Base-by-base conservation (phyloP, 2,329 filamentous ascomycete genomes). In the Fusarium acutatum region DNA sequence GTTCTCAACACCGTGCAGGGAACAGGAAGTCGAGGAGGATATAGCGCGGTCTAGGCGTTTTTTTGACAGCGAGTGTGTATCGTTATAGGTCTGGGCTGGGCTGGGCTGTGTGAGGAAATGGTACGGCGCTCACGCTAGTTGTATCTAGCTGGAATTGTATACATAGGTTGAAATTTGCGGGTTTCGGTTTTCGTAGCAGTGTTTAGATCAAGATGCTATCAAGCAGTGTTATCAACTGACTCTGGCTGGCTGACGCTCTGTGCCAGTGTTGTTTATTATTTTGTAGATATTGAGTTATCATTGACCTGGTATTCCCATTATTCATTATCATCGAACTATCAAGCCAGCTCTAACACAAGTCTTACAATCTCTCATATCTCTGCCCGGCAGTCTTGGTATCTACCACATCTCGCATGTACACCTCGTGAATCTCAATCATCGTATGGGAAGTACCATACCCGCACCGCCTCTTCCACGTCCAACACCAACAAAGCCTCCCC, bases 1-100 rank as follows among this genome's bases (percentile, higher is more conserved):
- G 91, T 97, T 26, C 85, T 96, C 53, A 95, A 93, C 80, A 95
- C 94, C 0, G 87, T 98, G 15, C 94, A 97, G 82, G 94, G 94
- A 4, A 89, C 92, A 47, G 94, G 94, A 13, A 93, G 91, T 67
- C 91, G 96, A 78, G 96, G 96, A 50, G 96, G 96, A 5, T 99
- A 99, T 84, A 97, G 94, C 79, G 96, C 96, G 50, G 96, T 99
- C 75, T 97, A 85, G 86, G 50, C 28, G 38, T 41, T 38, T 18
- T 44, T 44, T 41, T 24, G 44, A 47, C 26, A 47, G 26, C 26
- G 22, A 47, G 18, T 41, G n/a, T 50, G 41, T 56, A 30, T 32
- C 32, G 52, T 54, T 59, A 68, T 54, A 70, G 44, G 46, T 40
- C n/a, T 35, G 47, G 52, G 11, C 22, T 40, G 60, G 56, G 20